phyloP scores from a whole-genome alignment of 106 monocot species.

The Acanthochlamys bracteata region DNA sequence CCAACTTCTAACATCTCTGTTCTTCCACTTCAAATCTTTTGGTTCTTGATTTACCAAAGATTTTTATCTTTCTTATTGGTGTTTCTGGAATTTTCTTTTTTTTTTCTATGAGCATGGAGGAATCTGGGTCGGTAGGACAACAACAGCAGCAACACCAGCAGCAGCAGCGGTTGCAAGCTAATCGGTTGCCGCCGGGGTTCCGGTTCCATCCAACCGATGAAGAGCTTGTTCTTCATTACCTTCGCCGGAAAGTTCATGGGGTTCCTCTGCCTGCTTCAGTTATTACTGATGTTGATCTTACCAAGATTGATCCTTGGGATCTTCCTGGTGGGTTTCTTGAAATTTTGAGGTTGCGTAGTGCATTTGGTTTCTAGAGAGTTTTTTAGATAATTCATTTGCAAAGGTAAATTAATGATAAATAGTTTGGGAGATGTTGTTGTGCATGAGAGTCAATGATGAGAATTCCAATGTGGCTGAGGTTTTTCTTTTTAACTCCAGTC shows the following conservation, averaged over 20 bases:
- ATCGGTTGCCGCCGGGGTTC: conserved; percentile 70
- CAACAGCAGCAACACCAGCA: too few species aligned
- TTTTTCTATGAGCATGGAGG: conserved; percentile 5
- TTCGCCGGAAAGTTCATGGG: conserved; percentile 53
- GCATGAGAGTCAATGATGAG: background rate
- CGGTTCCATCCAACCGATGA: conserved; percentile 84
- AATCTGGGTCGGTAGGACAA: background rate
- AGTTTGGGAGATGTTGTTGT: background rate
- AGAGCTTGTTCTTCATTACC: conserved; percentile 75
- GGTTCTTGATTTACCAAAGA: too few species aligned
- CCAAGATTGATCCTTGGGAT: conserved; percentile 58
- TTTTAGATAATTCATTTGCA: background rate
- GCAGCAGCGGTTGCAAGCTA: background rate
- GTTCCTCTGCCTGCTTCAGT: conserved; percentile 58
- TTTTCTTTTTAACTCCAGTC: background rate
- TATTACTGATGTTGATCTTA: conserved; percentile 67
- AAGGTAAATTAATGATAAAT: background rate
- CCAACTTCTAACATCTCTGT: background rate
- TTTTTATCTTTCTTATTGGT: background rate
- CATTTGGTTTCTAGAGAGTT: background rate
- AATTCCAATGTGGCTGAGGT: too few species aligned
- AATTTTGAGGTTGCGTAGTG: background rate
- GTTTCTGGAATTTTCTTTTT: background rate
- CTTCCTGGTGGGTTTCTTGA: conserved; percentile 37
- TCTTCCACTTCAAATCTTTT: background rate